These are phyloP conservation scores for Asclepias syriaca DNA, from an alignment of 257 asterid species.

Conservation along the genomic window DNA sequence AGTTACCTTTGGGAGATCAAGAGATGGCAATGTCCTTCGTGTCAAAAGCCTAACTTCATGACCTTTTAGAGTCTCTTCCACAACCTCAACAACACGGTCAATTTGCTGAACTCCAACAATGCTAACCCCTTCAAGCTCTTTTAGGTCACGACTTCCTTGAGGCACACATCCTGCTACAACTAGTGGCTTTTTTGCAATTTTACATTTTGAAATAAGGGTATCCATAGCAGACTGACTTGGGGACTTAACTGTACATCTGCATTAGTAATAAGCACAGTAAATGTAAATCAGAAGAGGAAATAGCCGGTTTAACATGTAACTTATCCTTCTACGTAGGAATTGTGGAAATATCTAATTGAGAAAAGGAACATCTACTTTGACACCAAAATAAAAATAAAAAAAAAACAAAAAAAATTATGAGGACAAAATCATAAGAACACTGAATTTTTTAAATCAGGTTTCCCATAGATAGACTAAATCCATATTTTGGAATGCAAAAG, in stretches of 20 bases:
- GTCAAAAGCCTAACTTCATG: slow-evolving; percentile 92
- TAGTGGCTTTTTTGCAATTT: slow-evolving; percentile 72
- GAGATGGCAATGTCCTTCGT: slow-evolving; percentile 85
- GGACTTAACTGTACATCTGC: slow-evolving; percentile 94
- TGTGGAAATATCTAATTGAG: not conserved
- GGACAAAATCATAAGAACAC: not conserved
- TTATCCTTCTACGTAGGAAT: not conserved
- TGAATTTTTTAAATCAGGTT: slow-evolving; percentile 1
- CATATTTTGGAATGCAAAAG: not conserved
- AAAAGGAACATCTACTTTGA: not conserved
- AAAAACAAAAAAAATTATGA: not conserved
- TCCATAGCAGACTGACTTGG: slow-evolving; percentile 99
- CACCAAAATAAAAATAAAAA: not conserved
- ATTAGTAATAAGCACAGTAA: slow-evolving; percentile 10
- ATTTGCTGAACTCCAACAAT: slow-evolving; percentile 99
- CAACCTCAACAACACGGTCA: slow-evolving; percentile 96
- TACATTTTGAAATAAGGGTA: slow-evolving; percentile 69
- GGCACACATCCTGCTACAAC: slow-evolving; percentile 99
- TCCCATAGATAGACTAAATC: not conserved
- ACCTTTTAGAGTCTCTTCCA: slow-evolving; percentile 96
- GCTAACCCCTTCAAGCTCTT: slow-evolving; percentile 93
- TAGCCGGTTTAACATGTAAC: not conserved
- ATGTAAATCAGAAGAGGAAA: slow-evolving; percentile 5
- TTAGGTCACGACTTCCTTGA: slow-evolving; percentile 91
- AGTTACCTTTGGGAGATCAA: slow-evolving; percentile 82